Evolutionary conservation across 1,284 basidiomycete species (phyloP).

Genomic region (Papiliotrema nemorosa): DNA sequence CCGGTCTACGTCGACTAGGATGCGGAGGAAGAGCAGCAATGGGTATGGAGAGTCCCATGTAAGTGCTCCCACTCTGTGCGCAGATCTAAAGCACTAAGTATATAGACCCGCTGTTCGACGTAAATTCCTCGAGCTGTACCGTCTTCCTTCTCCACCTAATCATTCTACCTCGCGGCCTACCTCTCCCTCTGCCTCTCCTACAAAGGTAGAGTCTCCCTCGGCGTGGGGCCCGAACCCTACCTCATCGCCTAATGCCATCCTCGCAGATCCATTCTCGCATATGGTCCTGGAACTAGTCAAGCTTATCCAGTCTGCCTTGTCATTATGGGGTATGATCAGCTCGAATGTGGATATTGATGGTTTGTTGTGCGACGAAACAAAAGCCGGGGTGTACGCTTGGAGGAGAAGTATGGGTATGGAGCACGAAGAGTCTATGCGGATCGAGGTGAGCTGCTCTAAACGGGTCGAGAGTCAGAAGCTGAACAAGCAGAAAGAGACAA

Average conservation of each 20-base stretch:
- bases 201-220: neutral
- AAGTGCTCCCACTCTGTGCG: conserved; percentile 1
- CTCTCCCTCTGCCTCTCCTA: conserved; percentile 4
- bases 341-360: conserved; percentile 36
- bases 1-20: conserved; percentile 40
- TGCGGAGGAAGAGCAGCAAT: conserved; percentile 45
- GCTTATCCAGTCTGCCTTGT: conserved; percentile 39
- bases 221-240: neutral
- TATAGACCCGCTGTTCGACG: conserved; percentile 37
- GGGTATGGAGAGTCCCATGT: conserved; percentile 42
- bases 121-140: conserved; percentile 43
- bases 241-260: conserved; percentile 8
- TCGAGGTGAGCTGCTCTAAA: conserved; percentile 30
- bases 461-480: neutral
- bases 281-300: conserved; percentile 40
- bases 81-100: neutral
- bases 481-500: conserved; percentile 39
- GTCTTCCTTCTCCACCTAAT: conserved; percentile 25
- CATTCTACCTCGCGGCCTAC: conserved; percentile 2
- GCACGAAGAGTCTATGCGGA: conserved; percentile 34
- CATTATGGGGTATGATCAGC: conserved; percentile 38
- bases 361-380: conserved; percentile 47
- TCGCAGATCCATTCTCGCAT: conserved; percentile 32
- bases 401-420: conserved; percentile 44
- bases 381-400: conserved; percentile 39